Conservation (phyloP, 2,329 filamentous ascomycete genomes). For the Elsinoe fawcettii region DNA sequence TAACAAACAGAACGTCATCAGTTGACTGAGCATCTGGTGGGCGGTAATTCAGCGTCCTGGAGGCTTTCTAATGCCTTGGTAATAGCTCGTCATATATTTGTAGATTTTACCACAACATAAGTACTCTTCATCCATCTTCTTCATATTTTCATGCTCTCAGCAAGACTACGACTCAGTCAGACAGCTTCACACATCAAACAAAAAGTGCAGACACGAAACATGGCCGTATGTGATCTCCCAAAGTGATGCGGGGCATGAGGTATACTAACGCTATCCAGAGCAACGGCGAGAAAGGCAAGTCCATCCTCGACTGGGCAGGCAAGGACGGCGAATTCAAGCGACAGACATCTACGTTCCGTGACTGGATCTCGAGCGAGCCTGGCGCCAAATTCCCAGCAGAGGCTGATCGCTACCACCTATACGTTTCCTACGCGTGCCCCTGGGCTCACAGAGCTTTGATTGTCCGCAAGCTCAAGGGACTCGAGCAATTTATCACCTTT, state of each 20-base stretch:
- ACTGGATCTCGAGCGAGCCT: slow-evolving; percentile 64
- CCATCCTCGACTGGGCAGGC: slow-evolving; percentile 77
- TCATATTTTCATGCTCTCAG: not conserved
- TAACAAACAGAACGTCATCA: slow-evolving; percentile 13
- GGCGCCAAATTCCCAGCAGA: slow-evolving; percentile 74
- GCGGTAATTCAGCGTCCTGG: not conserved
- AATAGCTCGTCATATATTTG: slow-evolving; percentile 11
- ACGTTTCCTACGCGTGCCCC: slow-evolving; percentile 87
- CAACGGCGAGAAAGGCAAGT: slow-evolving; percentile 23
- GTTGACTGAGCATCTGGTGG: not conserved
- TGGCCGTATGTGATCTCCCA: slow-evolving; percentile 14
- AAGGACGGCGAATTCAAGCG: slow-evolving; percentile 89
- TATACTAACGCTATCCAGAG: slow-evolving; percentile 10
- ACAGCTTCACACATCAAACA: slow-evolving; percentile 9
- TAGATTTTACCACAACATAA: not conserved
- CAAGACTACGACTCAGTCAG: slow-evolving; percentile 5
- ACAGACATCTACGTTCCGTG: slow-evolving; percentile 72
- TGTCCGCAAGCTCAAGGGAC: slow-evolving; percentile 79
- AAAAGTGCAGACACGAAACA: slow-evolving; percentile 13
- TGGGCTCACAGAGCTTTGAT: slow-evolving; percentile 89
- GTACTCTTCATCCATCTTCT: not conserved
- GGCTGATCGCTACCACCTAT: slow-evolving; percentile 87
- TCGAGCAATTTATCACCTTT: slow-evolving; percentile 71
- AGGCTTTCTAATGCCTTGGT: slow-evolving; percentile 11
- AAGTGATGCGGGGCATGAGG: not conserved